phyloP scores from a whole-genome alignment of 2,329 filamentous ascomycete genomes.

The Orbilia oligospora region DNA sequence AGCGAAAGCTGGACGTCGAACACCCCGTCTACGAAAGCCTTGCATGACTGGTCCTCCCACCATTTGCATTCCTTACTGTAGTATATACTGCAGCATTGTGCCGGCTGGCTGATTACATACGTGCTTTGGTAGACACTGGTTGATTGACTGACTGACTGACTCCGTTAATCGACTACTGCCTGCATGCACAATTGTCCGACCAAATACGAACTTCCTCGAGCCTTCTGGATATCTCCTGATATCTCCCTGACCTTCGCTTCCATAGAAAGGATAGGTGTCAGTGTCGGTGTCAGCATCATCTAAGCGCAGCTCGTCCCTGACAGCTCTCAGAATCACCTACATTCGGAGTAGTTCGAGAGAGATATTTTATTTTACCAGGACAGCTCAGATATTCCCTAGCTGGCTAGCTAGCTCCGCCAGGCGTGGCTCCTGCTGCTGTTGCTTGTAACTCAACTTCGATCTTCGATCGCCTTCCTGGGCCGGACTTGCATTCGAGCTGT shows the following conservation, averaged over 20 bases:
- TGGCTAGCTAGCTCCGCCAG: too few species aligned
- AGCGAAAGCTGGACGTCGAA: neutral
- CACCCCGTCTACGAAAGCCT: constrained; percentile 21
- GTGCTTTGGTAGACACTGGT: neutral
- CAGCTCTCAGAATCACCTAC: neutral
- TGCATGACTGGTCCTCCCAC: constrained; percentile 15
- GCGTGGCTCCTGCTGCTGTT: neutral
- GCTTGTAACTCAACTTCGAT: constrained; percentile 19
- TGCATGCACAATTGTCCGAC: constrained; percentile 39
- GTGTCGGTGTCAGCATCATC: constrained; percentile 18
- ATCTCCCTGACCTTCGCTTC: constrained; percentile 13
- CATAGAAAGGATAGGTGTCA: neutral
- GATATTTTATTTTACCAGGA: constrained; percentile 4
- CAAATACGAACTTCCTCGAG: constrained; percentile 10
- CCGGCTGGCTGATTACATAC: neutral
- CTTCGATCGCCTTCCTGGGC: constrained; percentile 59
- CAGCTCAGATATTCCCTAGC: neutral
- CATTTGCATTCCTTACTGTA: constrained; percentile 3
- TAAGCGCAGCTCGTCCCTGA: constrained; percentile 26
- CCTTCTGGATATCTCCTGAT: constrained; percentile 5
- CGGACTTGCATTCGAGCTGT: constrained; percentile 40
- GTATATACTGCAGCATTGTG: neutral
- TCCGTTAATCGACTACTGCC: constrained; percentile 10
- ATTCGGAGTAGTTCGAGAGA: neutral
- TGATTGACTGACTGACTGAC: neutral